Evolutionary conservation across 768 basidiomycete species (phyloP), one percentile per base, ranked within the genome.

Genomic region (Rhizopogon vesiculosus): DNA sequence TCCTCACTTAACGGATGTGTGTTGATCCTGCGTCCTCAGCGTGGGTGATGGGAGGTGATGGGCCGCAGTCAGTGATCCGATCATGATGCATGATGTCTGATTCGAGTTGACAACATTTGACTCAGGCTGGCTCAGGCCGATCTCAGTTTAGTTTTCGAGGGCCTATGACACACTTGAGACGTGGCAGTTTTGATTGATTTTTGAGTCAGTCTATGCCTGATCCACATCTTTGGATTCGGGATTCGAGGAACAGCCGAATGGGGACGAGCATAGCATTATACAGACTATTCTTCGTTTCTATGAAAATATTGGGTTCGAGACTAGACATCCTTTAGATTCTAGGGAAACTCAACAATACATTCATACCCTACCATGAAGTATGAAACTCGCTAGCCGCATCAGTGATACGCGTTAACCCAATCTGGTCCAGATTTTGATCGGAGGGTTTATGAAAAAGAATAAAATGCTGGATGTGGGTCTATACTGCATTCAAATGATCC

Each of bases 391-490:
- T 41, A 22, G 29, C 52, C 43, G n/a, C 16, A 53, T 53, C 46
- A 48, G 31, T 19, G 2, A 15, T 48, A 18, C 45, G 18, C 38
- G 13, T 45, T 53, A 53, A 19, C 28, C 51, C 43, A 35, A 42
- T 42, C 28, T 39, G 8, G 41, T 25, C 42, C 8, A 52, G 3
- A 53, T 41, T 40, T 18, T 45, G 54, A 63, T 69, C 45, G 54
- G 44, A 40, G 63, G 45, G 55, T 56, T 45, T 44, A 45, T 55
- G 35, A 49, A 54, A 61, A 63, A 57, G 43, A 58, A 55, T 49
- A 54, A 59, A 61, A 65, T 49, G 59, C 58, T 40, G 60, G 10
- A 64, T 59, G 61, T 48, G 44, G 55, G 59, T 67, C 59, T 63
- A 64, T 61, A 42, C 52, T 38, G 56, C 56, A 58, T 58, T 55